Evolutionary conservation across 2,329 filamentous ascomycete species (phyloP), one percentile per base, ranked within the genome.

Genomic region (Phoma herbarum): DNA sequence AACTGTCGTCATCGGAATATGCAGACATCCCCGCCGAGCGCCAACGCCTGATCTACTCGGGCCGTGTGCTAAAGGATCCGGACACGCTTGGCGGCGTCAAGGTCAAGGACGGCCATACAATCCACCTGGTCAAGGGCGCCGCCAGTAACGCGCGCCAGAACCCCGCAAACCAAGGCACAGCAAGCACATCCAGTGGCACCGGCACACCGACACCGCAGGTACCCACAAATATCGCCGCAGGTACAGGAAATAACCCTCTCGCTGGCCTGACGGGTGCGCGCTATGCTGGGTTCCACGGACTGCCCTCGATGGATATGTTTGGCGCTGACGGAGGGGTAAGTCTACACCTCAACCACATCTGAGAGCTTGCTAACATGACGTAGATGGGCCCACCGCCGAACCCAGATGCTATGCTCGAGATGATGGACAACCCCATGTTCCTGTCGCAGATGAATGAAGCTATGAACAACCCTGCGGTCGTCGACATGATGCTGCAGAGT

Each of bases 11-110:
- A 29, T 80, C 88, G 57, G 92, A 96, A 69, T 92, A 89, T 74
- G 94, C 96, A 77, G 90, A 96, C 77, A 88, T 97, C 55, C 90
- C 95, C 31, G 85, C 89, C 52, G 92, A 96, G 73, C 88, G 93
- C 68, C 94, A 98, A 81, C 91, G 95, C 61, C 84, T 99, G 64
- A 99, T 99, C 80, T 99, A 98, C 83, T 97, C 94, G 6, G 95
- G 95, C 52, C 90, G 94, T 61, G 94, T 99, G 61, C 88, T 99
- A 81, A 99, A 98, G 83, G 95, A 99, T 77, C 88, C 90, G 59
- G 94, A 99, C 70, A 89, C 90, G 0, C 82, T 99, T 42, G 87
- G 85, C 64, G 87, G 87, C 56, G 96, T 96, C 82, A 98, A 97
- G 83, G 93, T 99, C 79, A 97, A 97, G 84, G 85, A 92, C 65